Base-by-base conservation (phyloP, 2,329 filamentous ascomycete genomes). In the Apiospora hydei region DNA sequence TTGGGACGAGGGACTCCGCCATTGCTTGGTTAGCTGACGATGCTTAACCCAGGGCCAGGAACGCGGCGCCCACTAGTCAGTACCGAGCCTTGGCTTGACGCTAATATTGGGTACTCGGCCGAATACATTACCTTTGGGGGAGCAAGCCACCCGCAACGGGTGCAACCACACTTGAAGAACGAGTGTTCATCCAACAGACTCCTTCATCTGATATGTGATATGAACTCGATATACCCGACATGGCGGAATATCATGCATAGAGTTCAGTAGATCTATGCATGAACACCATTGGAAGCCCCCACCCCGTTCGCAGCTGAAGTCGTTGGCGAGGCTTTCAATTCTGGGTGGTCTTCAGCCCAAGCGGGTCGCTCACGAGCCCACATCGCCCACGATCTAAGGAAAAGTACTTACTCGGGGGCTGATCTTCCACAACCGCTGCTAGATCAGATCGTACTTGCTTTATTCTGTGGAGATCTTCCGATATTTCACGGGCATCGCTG, bases 191-290 rank as follows among this genome's bases (percentile, higher is more conserved):
- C 18, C 30, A 38, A 13, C 8, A 38, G 14, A 8, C 16, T 18
- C 8, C 2, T 21, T 38, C 6, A 21, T 38, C 30, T 38, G 53
- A 61, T 57, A 57, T 38, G 16, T 61, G 26, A 38, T 3, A 6
- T 10, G 53, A 14, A 16, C 24, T 30, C 30, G 16, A n/a, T 30
- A 34, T 34, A 18, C 3, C 14, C 14, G 5, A 14, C 51, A 34
- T 61, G 53, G 53, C 53, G 16, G 53, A 10, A 7, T 10, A 38
- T 21, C 16, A 21, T 38, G 16, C 53, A 61, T 61, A 38, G 53
- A 38, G 53, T 61, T 61, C 53, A 21, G 30, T 61, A 61, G 53
- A 38, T 61, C 16, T n/a, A 6, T 61, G 53, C 53, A 61, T 21
- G 30, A 3, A 38, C 30, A 38, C 16, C 3, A 30, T 6, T n/a